Conservation (phyloP, 257 asterid species). For the Perilla frutescens region DNA sequence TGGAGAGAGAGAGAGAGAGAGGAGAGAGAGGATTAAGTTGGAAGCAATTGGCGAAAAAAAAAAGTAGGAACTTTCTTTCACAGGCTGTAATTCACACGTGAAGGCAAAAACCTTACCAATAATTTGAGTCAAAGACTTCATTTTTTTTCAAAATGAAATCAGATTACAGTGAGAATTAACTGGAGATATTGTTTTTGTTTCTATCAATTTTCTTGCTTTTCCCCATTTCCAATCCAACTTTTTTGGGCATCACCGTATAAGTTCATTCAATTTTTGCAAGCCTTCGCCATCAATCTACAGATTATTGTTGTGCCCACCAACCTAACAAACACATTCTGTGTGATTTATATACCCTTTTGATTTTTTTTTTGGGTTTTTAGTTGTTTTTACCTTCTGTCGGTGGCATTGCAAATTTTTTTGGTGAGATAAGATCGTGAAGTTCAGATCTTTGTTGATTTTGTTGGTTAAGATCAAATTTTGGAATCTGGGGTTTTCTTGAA, state of each 20-base stretch:
- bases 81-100: conserved; percentile 34
- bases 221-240: background rate
- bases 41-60: conserved; percentile 19
- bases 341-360: conserved; percentile 1
- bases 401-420: conserved; percentile 12
- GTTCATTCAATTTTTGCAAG: conserved; percentile 17
- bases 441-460: conserved; percentile 47
- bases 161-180: background rate
- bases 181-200: background rate
- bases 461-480: conserved; percentile 39
- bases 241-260: conserved; percentile 6
- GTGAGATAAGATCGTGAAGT: conserved; percentile 35
- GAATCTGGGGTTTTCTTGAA: conserved; percentile 49
- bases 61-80: background rate
- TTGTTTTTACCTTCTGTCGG: conserved; percentile 33
- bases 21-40: background rate
- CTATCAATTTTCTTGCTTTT: background rate
- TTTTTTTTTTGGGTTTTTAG: background rate
- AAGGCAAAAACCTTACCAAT: conserved; percentile 1
- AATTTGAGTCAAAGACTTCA: background rate
- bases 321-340: conserved; percentile 29
- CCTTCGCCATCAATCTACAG: conserved; percentile 25
- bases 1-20: background rate
- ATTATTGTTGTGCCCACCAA: conserved; percentile 26
- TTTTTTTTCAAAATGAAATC: background rate